Evolutionary conservation across 306 rosid species (phyloP), one percentile per base, ranked within the genome.

Genomic region (Lotus japonicus): DNA sequence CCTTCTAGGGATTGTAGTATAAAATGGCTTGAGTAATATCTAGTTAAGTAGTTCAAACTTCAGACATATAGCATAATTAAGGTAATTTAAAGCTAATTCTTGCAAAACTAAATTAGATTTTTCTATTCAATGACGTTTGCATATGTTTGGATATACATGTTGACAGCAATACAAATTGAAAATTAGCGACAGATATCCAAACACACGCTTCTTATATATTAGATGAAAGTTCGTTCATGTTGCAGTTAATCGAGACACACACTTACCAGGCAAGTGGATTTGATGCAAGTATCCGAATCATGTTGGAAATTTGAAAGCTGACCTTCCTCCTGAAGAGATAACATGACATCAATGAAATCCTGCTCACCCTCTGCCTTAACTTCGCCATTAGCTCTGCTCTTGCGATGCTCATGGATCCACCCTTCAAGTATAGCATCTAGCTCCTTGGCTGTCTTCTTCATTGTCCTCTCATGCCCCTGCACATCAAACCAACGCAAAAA

Each of bases 331-430:
- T 73, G 55, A 56, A 83, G 72, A 2, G 86, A 85, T 57, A 88
- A 45, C 88, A 88, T 81, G 19, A 85, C 88, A 55, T 85, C 85
- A 21, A 88, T 88, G 81, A 85, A 88, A 49, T 85, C 88, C 5
- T 71, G 79, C 9, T 78, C 86, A n/a, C 64, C 79, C 10, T 64
- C 75, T 10, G 50, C 51, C 59, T 49, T 51, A 59, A 70, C 58
- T 21, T 59, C 43, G 1, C 61, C 62, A 10, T 49, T 7, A 59
- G 31, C 73, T 73, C 77, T 81, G 13, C 10, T 46, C 43, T 18
- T 53, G 1, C 86, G 86, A 63, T 88, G 95, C 76, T 83, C 84
- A 39, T 71, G 28, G n/a, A 88, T 55, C 88, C 88, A 85, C 1
- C 77, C 76, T 21, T 73, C 82, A 14, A 85, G 82, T 50, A 88